Conservation (phyloP, 306 rosid genomes). For the Trifolium fragiferum region DNA sequence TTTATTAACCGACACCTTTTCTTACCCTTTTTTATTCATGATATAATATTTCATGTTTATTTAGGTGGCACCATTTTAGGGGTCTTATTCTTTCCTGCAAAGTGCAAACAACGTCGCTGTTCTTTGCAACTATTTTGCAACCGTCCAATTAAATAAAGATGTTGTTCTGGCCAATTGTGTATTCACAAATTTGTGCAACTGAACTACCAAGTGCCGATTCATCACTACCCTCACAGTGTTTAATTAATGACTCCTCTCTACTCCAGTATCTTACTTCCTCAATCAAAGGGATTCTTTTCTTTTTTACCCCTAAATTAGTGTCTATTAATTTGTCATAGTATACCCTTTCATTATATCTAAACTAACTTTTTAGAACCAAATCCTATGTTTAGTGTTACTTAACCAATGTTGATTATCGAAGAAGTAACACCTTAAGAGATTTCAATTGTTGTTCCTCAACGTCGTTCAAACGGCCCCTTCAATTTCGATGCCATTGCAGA, state of each 20-base stretch:
- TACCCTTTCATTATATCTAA: not conserved
- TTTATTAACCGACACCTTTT: constrained; percentile 1
- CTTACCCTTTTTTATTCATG: not conserved
- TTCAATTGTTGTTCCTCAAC: too few relatives aligned
- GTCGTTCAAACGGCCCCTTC: too few relatives aligned
- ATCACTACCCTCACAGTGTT: not conserved
- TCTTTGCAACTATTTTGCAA: not conserved
- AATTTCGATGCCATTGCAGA: too few relatives aligned
- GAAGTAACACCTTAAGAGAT: too few relatives aligned
- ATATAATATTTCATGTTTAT: constrained; percentile 29
- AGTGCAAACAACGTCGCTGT: constrained; percentile 34
- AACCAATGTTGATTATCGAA: too few relatives aligned
- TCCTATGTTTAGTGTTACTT: not conserved
- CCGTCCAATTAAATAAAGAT: constrained; percentile 3
- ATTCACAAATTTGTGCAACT: not conserved
- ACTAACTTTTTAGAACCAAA: not conserved
- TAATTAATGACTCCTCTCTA: not conserved
- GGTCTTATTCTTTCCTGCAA: constrained; percentile 25
- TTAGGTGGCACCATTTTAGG: constrained; percentile 36
- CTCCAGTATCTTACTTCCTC: not conserved
- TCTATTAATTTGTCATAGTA: not conserved
- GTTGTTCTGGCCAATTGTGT: constrained; percentile 8
- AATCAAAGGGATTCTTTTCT: not conserved
- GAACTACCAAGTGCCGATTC: constrained; percentile 7
- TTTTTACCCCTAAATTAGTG: not conserved